Conservation (phyloP, 441 rosid species). For the Brassica balearica region DNA sequence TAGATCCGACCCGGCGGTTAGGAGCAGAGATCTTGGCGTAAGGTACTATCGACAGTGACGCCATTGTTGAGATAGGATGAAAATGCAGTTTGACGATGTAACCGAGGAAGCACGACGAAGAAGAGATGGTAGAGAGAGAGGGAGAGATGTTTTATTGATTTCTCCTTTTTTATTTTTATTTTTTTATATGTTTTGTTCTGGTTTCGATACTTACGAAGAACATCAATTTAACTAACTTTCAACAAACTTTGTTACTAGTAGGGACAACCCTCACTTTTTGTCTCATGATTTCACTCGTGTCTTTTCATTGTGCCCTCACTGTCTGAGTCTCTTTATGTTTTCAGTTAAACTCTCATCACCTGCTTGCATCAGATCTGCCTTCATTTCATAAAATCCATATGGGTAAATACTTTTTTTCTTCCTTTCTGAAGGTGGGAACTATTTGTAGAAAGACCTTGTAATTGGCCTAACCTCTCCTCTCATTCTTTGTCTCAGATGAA, state of each 20-base stretch:
- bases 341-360: too few species aligned
- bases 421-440: too few species aligned
- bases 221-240: slow-evolving; percentile 11
- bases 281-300: too few species aligned
- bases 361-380: too few species aligned
- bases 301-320: too few species aligned
- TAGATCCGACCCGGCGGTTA: slow-evolving; percentile 50
- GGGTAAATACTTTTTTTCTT: too few species aligned
- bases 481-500: too few species aligned
- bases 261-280: too few species aligned
- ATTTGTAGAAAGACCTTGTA: too few species aligned
- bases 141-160: not conserved
- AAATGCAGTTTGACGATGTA: slow-evolving; percentile 39
- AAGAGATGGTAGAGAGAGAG: not conserved
- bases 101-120: slow-evolving; percentile 28
- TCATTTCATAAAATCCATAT: too few species aligned
- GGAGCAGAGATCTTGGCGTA: slow-evolving; percentile 62
- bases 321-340: too few species aligned
- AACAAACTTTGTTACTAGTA: not conserved
- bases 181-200: not conserved
- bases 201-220: slow-evolving; percentile 45
- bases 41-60: slow-evolving; percentile 60
- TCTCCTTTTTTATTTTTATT: not conserved
- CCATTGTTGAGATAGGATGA: slow-evolving; percentile 51
- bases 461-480: too few species aligned